These are phyloP conservation scores for Phytophthora pseudosyringae DNA, from an alignment of 352 stramenopile species.

Conservation along the genomic window DNA sequence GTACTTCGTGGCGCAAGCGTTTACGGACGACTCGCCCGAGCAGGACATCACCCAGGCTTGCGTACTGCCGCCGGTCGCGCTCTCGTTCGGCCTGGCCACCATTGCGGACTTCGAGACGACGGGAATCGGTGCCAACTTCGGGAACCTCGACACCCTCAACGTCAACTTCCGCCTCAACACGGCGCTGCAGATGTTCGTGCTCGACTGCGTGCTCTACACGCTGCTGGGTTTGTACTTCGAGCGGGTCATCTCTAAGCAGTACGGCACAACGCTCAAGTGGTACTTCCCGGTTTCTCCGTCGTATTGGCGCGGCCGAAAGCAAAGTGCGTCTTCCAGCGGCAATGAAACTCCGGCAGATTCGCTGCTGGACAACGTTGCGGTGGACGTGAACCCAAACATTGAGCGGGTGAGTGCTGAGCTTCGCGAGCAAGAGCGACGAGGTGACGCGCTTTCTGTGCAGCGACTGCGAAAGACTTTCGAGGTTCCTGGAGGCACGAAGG, in stretches of 20 bases:
- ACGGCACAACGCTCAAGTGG: constrained; percentile 87
- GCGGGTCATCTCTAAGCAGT: constrained; percentile 88
- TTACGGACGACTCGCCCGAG: constrained; percentile 27
- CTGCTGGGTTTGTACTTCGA: constrained; percentile 93
- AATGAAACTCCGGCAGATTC: constrained; percentile 10
- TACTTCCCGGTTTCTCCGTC: constrained; percentile 87
- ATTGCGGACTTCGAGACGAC: constrained; percentile 53
- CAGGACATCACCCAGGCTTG: constrained; percentile 48
- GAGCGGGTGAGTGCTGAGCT: constrained; percentile 39
- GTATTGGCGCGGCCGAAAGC: constrained; percentile 29
- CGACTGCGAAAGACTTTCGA: constrained; percentile 62
- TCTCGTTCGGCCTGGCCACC: constrained; percentile 63
- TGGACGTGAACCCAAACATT: constrained; percentile 36
- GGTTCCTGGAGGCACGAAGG: constrained; percentile 65
- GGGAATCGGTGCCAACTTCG: constrained; percentile 47
- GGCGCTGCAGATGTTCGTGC: constrained; percentile 69
- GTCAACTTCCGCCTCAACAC: constrained; percentile 68
- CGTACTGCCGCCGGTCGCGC: constrained; percentile 60
- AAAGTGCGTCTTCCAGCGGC: background rate
- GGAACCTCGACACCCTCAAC: constrained; percentile 41
- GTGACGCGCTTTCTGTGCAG: constrained; percentile 41
- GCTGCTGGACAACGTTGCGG: constrained; percentile 21
- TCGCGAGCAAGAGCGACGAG: constrained; percentile 32
- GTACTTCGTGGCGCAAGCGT: constrained; percentile 68
- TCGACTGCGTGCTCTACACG: constrained; percentile 91